phyloP scores from a whole-genome alignment of 2,329 filamentous ascomycete genomes.

The Xylariaceae sp. region DNA sequence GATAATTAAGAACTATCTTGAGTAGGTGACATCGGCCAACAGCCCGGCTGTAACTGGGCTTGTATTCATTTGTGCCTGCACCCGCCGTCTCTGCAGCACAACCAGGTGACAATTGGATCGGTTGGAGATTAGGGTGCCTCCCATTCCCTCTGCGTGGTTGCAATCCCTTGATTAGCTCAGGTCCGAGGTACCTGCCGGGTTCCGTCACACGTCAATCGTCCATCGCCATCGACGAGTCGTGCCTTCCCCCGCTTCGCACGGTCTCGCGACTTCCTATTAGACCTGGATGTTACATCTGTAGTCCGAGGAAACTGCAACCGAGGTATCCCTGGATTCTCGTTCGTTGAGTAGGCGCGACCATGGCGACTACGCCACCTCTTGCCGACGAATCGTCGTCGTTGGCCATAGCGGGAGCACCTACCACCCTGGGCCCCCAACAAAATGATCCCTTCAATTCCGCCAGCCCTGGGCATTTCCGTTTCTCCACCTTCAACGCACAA shows the following conservation, averaged over 20 bases:
- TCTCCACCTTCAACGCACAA: constrained; percentile 76
- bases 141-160: background rate
- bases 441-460: constrained; percentile 56
- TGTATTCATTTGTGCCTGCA: constrained; percentile 12
- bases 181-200: background rate
- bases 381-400: constrained; percentile 18
- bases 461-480: constrained; percentile 55
- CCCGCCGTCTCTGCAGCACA: constrained; percentile 5
- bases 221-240: background rate
- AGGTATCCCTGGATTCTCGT: constrained; percentile 23
- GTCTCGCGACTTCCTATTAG: constrained; percentile 18
- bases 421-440: constrained; percentile 32
- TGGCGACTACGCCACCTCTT: constrained; percentile 20
- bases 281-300: constrained; percentile 30
- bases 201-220: constrained; percentile 2
- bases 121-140: background rate
- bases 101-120: background rate
- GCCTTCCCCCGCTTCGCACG: background rate
- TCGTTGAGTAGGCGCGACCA: constrained; percentile 11
- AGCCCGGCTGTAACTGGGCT: constrained; percentile 7
- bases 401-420: constrained; percentile 41
- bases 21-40: background rate
- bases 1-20: background rate
- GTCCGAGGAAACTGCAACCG: constrained; percentile 27
- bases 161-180: background rate